Base-by-base conservation (phyloP, 2,329 filamentous ascomycete genomes). In the Pestalotiopsis fici region DNA sequence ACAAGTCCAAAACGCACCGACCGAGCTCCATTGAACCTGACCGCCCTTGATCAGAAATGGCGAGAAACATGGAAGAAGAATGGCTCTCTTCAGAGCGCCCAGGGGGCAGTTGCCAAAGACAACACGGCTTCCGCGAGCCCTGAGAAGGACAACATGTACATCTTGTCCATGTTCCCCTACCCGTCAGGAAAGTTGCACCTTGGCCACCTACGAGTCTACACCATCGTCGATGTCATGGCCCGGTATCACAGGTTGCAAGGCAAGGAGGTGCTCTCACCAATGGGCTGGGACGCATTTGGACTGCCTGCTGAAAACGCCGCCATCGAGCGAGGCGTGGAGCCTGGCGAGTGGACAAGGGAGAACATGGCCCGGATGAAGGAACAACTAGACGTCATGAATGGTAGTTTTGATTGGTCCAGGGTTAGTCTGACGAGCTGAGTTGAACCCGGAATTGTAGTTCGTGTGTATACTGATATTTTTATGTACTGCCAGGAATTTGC, bases 251-350 rank as follows among this genome's bases (percentile, higher is more conserved):
- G 86, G 28, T 89, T 97, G 81, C 89, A 90, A 72, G 94, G 94
- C 18, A 85, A 89, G 71, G 81, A 92, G 66, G 93, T 97, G 37
- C 80, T 97, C 65, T 88, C 97, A 70, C 93, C 94, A n/a, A 97
- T 97, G 87, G 94, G 94, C 12, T 97, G 94, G 94, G 94, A 97
- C 83, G 93, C 93, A 4, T 97, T 97, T 80, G 94, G 94, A 2
- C 82, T 97, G 66, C 94, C 94, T 12, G 94, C 94, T 56, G 94
- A 97, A 79, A 97, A 97, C 81, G 94, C 94, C 21, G 94, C 94
- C 9, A 92, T 97, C 67, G 93, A 97, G 79, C 85, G 91, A 69
- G 93, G 93, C 13, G 86, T 95, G 68, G 88, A 93, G 74, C 94
- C 94, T 1, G 91, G 87, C 7, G 84, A 83, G 7, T 97, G 94